phyloP scores from a whole-genome alignment of 1,284 basidiomycete genomes.

The Coniferiporia sulphurascens region DNA sequence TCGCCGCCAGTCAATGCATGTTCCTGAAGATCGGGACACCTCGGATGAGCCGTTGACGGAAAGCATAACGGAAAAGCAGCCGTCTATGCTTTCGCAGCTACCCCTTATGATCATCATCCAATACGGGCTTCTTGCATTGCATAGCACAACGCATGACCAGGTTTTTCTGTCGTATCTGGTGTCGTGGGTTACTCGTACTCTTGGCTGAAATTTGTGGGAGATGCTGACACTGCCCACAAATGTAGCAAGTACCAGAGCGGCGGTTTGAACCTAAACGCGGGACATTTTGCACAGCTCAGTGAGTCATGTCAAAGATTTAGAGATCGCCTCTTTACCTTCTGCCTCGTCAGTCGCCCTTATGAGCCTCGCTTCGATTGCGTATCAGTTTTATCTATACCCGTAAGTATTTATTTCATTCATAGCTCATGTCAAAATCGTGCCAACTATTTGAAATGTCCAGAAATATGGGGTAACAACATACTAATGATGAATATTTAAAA shows the following conservation, averaged over 20 bases:
- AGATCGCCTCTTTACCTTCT: conserved; percentile 19
- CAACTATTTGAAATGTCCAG: background rate
- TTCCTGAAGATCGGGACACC: conserved; percentile 14
- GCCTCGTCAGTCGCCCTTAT: conserved; percentile 62
- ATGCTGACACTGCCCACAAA: conserved; percentile 10
- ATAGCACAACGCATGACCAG: conserved; percentile 82
- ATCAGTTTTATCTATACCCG: conserved; percentile 84
- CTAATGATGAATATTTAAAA: background rate
- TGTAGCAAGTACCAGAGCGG: conserved; percentile 64
- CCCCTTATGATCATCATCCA: conserved; percentile 71
- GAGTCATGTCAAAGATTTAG: conserved; percentile 24
- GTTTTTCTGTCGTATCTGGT: conserved; percentile 80
- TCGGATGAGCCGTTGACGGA: conserved; percentile 26
- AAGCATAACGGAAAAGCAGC: conserved; percentile 42
- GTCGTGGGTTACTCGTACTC: conserved; percentile 47
- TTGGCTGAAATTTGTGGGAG: conserved; percentile 1
- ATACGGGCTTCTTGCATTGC: conserved; percentile 73
- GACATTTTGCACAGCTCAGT: conserved; percentile 81
- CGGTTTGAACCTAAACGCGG: conserved; percentile 71
- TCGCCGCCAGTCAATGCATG: conserved; percentile 19
- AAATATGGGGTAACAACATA: background rate
- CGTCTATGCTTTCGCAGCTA: conserved; percentile 59
- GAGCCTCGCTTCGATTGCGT: conserved; percentile 78
- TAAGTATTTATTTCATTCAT: conserved; percentile 40
- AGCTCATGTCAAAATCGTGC: conserved; percentile 10